Evolutionary conservation across 2,329 filamentous ascomycete genomes (phyloP).

Genomic region (Cladosporium austrohemisphaericum): DNA sequence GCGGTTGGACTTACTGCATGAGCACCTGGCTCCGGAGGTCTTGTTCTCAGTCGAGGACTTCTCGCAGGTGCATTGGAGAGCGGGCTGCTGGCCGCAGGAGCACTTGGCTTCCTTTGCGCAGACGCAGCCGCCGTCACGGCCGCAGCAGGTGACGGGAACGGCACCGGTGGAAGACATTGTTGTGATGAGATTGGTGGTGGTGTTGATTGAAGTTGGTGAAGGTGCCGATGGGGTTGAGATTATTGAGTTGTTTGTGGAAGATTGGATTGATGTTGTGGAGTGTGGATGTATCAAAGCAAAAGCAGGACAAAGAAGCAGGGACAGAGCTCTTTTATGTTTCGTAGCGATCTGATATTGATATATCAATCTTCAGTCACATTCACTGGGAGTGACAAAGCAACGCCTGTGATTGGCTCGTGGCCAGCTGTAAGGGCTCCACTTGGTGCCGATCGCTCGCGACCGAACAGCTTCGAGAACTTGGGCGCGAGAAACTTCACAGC

Average conservation of each 20-base stretch:
- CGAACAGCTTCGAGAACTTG: conserved; percentile 5
- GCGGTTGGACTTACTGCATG: conserved; percentile 61
- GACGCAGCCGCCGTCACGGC: conserved; percentile 47
- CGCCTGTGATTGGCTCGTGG: conserved; percentile 5
- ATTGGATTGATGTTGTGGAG: neutral
- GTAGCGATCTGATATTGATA: conserved; percentile 13
- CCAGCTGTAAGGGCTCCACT: neutral
- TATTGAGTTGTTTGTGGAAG: neutral
- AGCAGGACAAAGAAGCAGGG: neutral
- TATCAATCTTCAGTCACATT: conserved; percentile 13
- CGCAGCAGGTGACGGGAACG: conserved; percentile 56
- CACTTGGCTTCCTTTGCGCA: conserved; percentile 57
- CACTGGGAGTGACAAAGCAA: neutral
- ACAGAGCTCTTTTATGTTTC: conserved; percentile 11
- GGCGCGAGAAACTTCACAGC: too few species aligned
- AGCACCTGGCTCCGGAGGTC: conserved; percentile 70
- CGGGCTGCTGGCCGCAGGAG: conserved; percentile 85
- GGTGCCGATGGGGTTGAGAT: neutral
- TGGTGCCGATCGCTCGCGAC: conserved; percentile 1
- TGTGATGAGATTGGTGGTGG: neutral
- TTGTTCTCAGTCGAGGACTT: conserved; percentile 74
- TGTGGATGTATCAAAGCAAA: neutral
- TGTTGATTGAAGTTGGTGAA: conserved; percentile 3
- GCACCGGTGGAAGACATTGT: conserved; percentile 39
- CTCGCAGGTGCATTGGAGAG: conserved; percentile 80